Percentiles rank a stretch among this genome's conserved stretches.
These are phyloP conservation scores for Paralagenidium karlingii DNA, from an alignment of 352 stramenopile genomes.

Conservation along the genomic window DNA sequence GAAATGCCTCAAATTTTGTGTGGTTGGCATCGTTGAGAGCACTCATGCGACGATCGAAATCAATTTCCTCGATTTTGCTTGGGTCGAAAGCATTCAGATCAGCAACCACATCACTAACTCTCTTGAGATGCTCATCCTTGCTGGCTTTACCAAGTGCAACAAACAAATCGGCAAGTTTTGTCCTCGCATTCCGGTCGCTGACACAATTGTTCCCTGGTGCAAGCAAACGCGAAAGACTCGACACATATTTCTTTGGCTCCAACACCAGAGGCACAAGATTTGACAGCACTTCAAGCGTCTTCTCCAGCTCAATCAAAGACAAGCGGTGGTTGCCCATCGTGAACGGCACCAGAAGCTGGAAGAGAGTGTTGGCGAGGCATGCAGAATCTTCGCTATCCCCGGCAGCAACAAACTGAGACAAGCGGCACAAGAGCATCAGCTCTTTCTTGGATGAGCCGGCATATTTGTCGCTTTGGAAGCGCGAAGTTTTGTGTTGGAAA, in stretches of 20 bases:
- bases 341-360: slow-evolving; percentile 76
- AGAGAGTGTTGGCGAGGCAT: slow-evolving; percentile 55
- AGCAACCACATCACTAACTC: slow-evolving; percentile 38
- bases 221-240: slow-evolving; percentile 62
- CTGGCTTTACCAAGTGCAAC: slow-evolving; percentile 28
- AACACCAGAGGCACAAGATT: slow-evolving; percentile 64
- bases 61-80: slow-evolving; percentile 73
- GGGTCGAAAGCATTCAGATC: slow-evolving; percentile 66
- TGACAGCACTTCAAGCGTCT: slow-evolving; percentile 60
- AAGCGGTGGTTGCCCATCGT: slow-evolving; percentile 72
- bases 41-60: slow-evolving; percentile 67
- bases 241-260: slow-evolving; percentile 61
- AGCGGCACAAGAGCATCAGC: slow-evolving; percentile 61
- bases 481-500: slow-evolving; percentile 69
- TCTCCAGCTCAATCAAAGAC: slow-evolving; percentile 59
- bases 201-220: slow-evolving; percentile 66
- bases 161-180: slow-evolving; percentile 63
- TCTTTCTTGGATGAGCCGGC: slow-evolving; percentile 73
- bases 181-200: slow-evolving; percentile 31
- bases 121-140: too few species aligned
- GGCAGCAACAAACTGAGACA: slow-evolving; percentile 36
- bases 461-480: slow-evolving; percentile 61
- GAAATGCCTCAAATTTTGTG: slow-evolving; percentile 44
- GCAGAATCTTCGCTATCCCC: slow-evolving; percentile 10
- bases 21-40: slow-evolving; percentile 62